phyloP scores from a whole-genome alignment of 2,329 filamentous ascomycete species.

The Onygenales sp. region DNA sequence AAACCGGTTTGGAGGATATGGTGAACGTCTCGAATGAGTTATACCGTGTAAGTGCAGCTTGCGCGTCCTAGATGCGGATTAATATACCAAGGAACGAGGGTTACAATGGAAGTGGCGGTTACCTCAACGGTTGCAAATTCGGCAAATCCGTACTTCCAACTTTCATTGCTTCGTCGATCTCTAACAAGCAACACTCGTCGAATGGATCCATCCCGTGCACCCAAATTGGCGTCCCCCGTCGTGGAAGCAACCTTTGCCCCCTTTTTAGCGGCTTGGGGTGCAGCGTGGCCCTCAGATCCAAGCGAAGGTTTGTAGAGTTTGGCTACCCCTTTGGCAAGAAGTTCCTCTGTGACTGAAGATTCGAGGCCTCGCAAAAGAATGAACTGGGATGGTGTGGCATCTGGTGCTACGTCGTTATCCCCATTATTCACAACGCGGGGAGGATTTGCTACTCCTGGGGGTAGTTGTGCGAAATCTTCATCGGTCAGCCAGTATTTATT shows the following conservation, averaged over 20 bases:
- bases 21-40: conserved; percentile 65
- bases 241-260: conserved; percentile 45
- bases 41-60: conserved; percentile 63
- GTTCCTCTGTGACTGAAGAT: conserved; percentile 59
- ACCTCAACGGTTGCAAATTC: conserved; percentile 66
- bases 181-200: conserved; percentile 68
- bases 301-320: conserved; percentile 56
- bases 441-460: conserved; percentile 26
- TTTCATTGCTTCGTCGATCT: conserved; percentile 60
- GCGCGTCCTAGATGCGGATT: conserved; percentile 47
- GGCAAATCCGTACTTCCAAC: conserved; percentile 73
- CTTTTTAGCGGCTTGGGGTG: conserved; percentile 33
- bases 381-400: conserved; percentile 61
- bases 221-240: conserved; percentile 51
- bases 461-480: conserved; percentile 3
- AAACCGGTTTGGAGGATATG: conserved; percentile 63
- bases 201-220: conserved; percentile 64
- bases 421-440: conserved; percentile 41
- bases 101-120: conserved; percentile 7
- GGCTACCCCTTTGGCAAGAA: conserved; percentile 62
- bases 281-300: conserved; percentile 26
- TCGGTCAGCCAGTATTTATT: conserved; percentile 7
- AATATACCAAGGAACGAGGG: background rate
- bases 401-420: conserved; percentile 45
- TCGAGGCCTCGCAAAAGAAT: conserved; percentile 65